Conservation (phyloP, 768 basidiomycete genomes). For the Tephrocybe sp. region DNA sequence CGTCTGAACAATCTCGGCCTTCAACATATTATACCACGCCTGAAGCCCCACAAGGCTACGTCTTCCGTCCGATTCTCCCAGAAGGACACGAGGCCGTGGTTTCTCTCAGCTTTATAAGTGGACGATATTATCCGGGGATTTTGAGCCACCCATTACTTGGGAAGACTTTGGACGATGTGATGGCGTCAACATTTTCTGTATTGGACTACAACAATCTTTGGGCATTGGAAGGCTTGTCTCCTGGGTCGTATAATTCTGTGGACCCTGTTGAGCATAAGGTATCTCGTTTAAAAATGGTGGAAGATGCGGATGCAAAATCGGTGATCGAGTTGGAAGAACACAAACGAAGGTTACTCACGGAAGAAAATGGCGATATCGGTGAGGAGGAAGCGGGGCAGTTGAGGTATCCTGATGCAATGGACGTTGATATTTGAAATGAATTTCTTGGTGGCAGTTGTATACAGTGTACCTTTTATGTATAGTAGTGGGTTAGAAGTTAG, state of each 20-base stretch:
- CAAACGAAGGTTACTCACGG: constrained; percentile 28
- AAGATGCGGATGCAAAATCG: constrained; percentile 56
- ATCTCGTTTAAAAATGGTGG: constrained; percentile 52
- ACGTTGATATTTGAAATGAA: constrained; percentile 13
- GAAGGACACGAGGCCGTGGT: constrained; percentile 62
- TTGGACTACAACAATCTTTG: constrained; percentile 52
- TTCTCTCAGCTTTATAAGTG: constrained; percentile 69
- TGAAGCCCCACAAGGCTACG: constrained; percentile 60
- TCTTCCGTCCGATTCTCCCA: constrained; percentile 64
- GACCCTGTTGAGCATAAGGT: constrained; percentile 62
- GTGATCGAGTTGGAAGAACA: constrained; percentile 37
- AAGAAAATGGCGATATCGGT: constrained; percentile 20
- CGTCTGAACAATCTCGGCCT: constrained; percentile 21
- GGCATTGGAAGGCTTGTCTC: constrained; percentile 68
- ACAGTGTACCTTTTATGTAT: not conserved
- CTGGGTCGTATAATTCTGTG: constrained; percentile 66
- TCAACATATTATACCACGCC: constrained; percentile 43
- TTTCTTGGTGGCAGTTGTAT: not conserved
- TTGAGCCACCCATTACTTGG: constrained; percentile 61
- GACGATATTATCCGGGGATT: constrained; percentile 78
- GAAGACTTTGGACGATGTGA: constrained; percentile 35
- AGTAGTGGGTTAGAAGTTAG: not conserved
- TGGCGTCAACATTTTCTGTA: constrained; percentile 32
- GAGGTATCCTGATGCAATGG: constrained; percentile 17
- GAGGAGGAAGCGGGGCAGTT: constrained; percentile 14